Percentiles rank a stretch among this genome's conserved stretches.
These are phyloP conservation scores for Amphicarpaea edgeworthii DNA, from an alignment of 306 rosid genomes.

Conservation along the genomic window DNA sequence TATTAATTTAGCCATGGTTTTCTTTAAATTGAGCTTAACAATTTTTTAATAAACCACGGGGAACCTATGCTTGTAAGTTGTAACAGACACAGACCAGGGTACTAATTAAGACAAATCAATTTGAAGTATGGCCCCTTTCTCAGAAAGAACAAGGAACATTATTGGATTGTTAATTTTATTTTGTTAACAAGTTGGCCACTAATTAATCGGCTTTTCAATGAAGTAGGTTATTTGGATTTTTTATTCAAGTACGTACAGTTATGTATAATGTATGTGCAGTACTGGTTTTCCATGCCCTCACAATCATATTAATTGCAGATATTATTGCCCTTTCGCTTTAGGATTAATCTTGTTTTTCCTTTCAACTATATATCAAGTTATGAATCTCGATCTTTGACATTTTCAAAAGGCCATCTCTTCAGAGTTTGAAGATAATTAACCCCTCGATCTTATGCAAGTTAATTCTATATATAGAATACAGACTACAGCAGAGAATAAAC, in stretches of 20 bases:
- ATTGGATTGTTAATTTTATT: slow-evolving; percentile 25
- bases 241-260: neutral
- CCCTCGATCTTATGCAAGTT: neutral
- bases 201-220: neutral
- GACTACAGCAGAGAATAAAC: neutral
- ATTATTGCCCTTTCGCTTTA: slow-evolving; percentile 20
- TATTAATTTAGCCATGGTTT: slow-evolving; percentile 46
- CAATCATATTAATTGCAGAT: neutral
- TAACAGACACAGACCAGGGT: slow-evolving; percentile 19
- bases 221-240: slow-evolving; percentile 36
- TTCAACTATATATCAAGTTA: neutral
- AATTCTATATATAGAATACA: neutral
- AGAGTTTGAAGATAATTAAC: neutral
- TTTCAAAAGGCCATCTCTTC: slow-evolving; percentile 37
- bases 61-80: neutral
- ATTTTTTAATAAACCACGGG: slow-evolving; percentile 19
- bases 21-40: slow-evolving; percentile 39
- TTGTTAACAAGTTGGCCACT: slow-evolving; percentile 46
- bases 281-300: no score
- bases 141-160: slow-evolving; percentile 52
- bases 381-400: slow-evolving; percentile 22
- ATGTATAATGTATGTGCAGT: no score
- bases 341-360: slow-evolving; percentile 25
- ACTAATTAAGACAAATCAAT: slow-evolving; percentile 7
- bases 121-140: slow-evolving; percentile 43